Evolutionary conservation across 148 eudicot species (phyloP).

Genomic region (Rhododendron vialii): DNA sequence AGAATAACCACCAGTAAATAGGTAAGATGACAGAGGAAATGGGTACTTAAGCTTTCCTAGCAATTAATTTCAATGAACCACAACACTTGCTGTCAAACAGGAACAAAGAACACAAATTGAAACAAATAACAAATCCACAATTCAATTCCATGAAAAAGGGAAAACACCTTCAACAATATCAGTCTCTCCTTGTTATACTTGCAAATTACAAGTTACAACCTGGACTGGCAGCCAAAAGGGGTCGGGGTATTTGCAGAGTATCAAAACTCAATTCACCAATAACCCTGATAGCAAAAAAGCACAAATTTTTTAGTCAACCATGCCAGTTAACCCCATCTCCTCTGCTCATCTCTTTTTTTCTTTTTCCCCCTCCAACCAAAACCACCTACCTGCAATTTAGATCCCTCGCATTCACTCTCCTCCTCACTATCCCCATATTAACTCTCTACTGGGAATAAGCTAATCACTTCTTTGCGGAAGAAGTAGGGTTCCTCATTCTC

Average conservation of each 20-base stretch:
- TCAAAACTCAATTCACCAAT: neutral
- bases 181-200: neutral
- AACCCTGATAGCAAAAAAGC: neutral
- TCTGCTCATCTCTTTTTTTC: neutral
- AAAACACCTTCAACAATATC: neutral
- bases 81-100: neutral
- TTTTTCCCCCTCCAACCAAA: neutral
- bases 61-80: neutral
- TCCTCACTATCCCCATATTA: neutral
- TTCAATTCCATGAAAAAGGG: neutral
- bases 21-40: neutral
- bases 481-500: neutral
- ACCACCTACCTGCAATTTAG: neutral
- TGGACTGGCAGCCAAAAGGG: neutral
- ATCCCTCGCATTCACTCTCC: neutral
- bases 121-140: neutral
- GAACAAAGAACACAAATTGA: neutral
- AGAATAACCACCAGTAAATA: conserved; percentile 1
- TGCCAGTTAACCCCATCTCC: neutral
- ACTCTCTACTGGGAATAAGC: neutral
- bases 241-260: neutral
- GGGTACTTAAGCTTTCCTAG: neutral
- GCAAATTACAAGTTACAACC: neutral
- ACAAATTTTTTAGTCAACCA: neutral
- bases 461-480: neutral